Base-by-base conservation (phyloP, 2,329 filamentous ascomycete species). In the Colletotrichum horii region DNA sequence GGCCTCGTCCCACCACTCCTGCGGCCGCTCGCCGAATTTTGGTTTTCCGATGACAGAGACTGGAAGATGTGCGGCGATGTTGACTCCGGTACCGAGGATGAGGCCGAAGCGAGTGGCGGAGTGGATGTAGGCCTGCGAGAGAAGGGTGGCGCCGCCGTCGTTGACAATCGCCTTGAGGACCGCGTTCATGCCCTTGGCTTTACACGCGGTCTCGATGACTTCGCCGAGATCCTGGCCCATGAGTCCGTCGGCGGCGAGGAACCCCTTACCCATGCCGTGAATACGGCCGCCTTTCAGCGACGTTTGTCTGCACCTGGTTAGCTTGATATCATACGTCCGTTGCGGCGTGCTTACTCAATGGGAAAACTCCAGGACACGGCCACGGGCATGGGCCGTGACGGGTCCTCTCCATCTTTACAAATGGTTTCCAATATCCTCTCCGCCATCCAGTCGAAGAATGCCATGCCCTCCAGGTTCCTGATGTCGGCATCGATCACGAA, bases 281-380 rank as follows among this genome's bases (percentile, higher is more conserved):
- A 94, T 84, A 76, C 88, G 88, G 66, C 92, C 92, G 65, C 90
- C 88, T 65, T 88, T 88, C 34, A 92, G 83, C 4, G 92, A 93
- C 15, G 91, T 92, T 89, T 94, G 92, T 78, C 91, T 93, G 68
- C n/a, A 48, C 28, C 66, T n/a, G 24, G 79, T 78, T 19, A 69
- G 69, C 62, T 34, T 26, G n/a, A 43, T 34, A 16, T 22, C 22
- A 8, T 8, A 62, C 26, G 38, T n/a, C 6, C 28, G 66, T 52
- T 24, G 24, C 43, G 56, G 36, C n/a, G 62, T 32, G 34, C 91
- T 81, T 86, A 93, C 92, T 94, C 90, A 60, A 94, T 91, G 30
- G 92, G 92, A 79, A 94, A 94, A 74, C 92, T 94, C 92, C 92
- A 94, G 8, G 92, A 91, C 76, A 94, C 82, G 2, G 92, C 92